Evolutionary conservation across 768 basidiomycete genomes (phyloP).

Genomic region (Termitomyces sp.): DNA sequence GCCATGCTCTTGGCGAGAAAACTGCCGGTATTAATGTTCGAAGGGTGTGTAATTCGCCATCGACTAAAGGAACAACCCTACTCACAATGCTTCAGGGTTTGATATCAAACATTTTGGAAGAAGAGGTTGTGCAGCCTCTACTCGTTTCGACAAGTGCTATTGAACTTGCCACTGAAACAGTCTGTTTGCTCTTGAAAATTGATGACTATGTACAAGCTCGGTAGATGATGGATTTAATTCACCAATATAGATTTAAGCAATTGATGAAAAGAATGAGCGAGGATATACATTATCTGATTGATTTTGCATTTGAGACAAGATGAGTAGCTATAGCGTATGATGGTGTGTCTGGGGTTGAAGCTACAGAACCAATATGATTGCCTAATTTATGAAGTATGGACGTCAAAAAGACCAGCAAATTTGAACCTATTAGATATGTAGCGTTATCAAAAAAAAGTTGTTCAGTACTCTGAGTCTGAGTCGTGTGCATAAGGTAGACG

Average conservation of each 20-base stretch:
- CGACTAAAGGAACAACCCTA: not conserved
- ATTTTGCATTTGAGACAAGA: not conserved
- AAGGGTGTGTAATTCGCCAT: conserved; percentile 52
- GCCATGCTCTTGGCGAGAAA: conserved; percentile 91
- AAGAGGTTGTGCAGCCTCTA: conserved; percentile 95
- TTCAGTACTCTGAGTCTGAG: conserved; percentile 16
- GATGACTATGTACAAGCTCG: conserved; percentile 88
- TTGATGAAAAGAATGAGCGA: not conserved
- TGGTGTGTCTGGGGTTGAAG: conserved; percentile 8
- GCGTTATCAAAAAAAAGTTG: not conserved
- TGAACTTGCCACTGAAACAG: conserved; percentile 94
- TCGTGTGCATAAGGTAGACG: conserved; percentile 32
- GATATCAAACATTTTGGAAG: conserved; percentile 96
- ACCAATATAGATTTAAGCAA: not conserved
- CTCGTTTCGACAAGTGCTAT: conserved; percentile 93
- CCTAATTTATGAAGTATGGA: conserved; percentile 9
- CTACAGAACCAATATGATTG: conserved; percentile 15
- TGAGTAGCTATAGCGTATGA: conserved; percentile 1
- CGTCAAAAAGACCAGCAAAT: conserved; percentile 3
- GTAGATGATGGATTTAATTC: conserved; percentile 19
- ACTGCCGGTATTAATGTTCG: conserved; percentile 98
- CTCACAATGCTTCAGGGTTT: conserved; percentile 54
- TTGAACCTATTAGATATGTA: not conserved
- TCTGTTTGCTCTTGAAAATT: conserved; percentile 93
- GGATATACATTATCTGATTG: conserved; percentile 1